Conservation (phyloP, 768 basidiomycete species). For the Tylopilus sp. region DNA sequence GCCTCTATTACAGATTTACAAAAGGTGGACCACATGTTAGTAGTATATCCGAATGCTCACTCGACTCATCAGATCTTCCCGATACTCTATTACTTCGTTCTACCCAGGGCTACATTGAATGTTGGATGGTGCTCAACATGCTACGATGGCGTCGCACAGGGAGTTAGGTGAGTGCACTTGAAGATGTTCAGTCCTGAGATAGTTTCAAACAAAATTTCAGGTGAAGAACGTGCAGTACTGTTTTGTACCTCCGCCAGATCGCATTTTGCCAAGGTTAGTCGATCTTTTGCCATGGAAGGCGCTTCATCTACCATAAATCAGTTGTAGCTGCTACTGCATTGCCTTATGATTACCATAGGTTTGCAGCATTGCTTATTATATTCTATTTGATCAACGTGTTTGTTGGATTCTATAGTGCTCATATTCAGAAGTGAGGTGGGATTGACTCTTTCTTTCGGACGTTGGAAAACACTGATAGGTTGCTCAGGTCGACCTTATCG, state of each 20-base stretch:
- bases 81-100: too few species aligned
- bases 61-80: too few species aligned
- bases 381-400: neutral
- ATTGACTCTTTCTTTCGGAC: neutral
- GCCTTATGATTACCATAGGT: constrained; percentile 16
- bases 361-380: neutral
- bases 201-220: too few species aligned
- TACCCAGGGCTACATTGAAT: too few species aligned
- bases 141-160: too few species aligned
- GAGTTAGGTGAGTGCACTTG: too few species aligned
- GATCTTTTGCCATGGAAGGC: neutral
- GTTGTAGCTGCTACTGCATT: constrained; percentile 10
- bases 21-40: too few species aligned
- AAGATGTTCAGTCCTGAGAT: too few species aligned
- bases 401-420: constrained; percentile 6
- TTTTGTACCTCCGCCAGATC: constrained; percentile 7
- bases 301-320: neutral
- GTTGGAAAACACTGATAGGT: neutral
- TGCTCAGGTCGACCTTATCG: constrained; percentile 17
- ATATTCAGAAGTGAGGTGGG: constrained; percentile 10
- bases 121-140: too few species aligned
- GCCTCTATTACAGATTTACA: too few species aligned
- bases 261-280: constrained; percentile 7
- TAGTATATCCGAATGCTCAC: too few species aligned
- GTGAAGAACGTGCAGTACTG: too few species aligned